Evolutionary conservation across 1,284 basidiomycete genomes (phyloP).

Genomic region (Inonotus obliquus): DNA sequence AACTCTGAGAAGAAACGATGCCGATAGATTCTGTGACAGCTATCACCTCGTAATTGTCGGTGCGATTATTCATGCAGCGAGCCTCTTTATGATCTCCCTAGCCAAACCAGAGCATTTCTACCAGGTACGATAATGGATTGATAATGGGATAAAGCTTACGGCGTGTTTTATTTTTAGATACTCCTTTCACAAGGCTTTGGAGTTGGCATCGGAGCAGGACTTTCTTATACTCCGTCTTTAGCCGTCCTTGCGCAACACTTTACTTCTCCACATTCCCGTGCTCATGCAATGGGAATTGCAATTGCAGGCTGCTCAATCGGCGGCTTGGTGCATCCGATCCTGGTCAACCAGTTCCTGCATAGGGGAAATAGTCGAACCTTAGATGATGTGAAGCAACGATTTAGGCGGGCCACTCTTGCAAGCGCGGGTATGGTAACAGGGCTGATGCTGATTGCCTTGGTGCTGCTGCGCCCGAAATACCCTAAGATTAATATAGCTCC

Average conservation of each 20-base stretch:
- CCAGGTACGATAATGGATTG: conserved; percentile 28
- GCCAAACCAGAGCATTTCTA: conserved; percentile 37
- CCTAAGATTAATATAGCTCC: background rate
- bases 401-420: conserved; percentile 26
- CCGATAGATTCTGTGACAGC: conserved; percentile 21
- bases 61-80: conserved; percentile 30
- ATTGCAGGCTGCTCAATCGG: conserved; percentile 19
- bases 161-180: conserved; percentile 9
- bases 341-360: conserved; percentile 28
- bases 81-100: conserved; percentile 41
- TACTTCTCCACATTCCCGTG: conserved; percentile 7
- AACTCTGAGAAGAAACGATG: too few relatives aligned
- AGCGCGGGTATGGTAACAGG: conserved; percentile 27
- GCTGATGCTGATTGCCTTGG: conserved; percentile 25
- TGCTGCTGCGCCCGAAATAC: conserved; percentile 28
- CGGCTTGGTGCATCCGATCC: conserved; percentile 26
- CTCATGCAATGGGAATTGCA: conserved; percentile 4
- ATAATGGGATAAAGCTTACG: too few relatives aligned
- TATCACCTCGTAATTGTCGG: conserved; percentile 34
- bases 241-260: conserved; percentile 21
- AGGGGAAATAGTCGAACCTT: conserved; percentile 25
- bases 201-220: conserved; percentile 19
- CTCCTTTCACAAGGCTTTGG: conserved; percentile 24
- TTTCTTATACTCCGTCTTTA: conserved; percentile 21
- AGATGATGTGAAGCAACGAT: conserved; percentile 24